Percentiles rank a stretch among this genome's conserved stretches.
These are phyloP conservation scores for Geosmithia putterillii DNA, from an alignment of 2,329 filamentous ascomycete genomes.

Conservation along the genomic window DNA sequence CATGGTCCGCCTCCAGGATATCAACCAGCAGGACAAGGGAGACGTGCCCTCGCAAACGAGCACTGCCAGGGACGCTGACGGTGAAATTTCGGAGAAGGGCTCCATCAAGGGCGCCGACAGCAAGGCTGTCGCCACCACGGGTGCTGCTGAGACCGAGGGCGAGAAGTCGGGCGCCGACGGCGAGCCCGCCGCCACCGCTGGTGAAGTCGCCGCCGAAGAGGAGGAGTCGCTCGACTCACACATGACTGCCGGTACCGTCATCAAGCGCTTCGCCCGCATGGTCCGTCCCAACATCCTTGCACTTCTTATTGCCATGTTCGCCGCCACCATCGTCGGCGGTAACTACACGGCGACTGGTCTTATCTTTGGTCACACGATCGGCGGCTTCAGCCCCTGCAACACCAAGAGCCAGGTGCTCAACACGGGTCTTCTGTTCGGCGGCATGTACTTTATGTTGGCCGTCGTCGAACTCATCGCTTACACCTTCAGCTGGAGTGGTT, in stretches of 20 bases:
- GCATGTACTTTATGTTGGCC: conserved; percentile 44
- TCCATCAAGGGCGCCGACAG: conserved; percentile 21
- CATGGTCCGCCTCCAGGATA: conserved; percentile 33
- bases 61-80: conserved; percentile 27
- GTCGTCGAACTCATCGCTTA: conserved; percentile 37
- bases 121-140: conserved; percentile 5
- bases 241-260: conserved; percentile 24
- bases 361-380: conserved; percentile 29
- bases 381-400: conserved; percentile 33
- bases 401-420: conserved; percentile 20
- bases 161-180: conserved; percentile 26
- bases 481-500: conserved; percentile 38
- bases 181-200: conserved; percentile 13
- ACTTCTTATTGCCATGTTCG: conserved; percentile 25
- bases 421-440: conserved; percentile 34
- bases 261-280: conserved; percentile 22
- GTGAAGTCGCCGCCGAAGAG: conserved; percentile 23
- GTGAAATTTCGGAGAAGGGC: conserved; percentile 22
- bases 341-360: conserved; percentile 41
- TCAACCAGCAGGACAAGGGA: conserved; percentile 16
- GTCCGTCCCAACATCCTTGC: conserved; percentile 24
- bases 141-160: conserved; percentile 7
- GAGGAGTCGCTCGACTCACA: conserved; percentile 23
- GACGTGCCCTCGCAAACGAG: conserved; percentile 16
- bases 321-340: conserved; percentile 41